Evolutionary conservation across 1,284 basidiomycete species (phyloP), one percentile per base, ranked within the genome.

Genomic region (Leucoagaricus sp.): DNA sequence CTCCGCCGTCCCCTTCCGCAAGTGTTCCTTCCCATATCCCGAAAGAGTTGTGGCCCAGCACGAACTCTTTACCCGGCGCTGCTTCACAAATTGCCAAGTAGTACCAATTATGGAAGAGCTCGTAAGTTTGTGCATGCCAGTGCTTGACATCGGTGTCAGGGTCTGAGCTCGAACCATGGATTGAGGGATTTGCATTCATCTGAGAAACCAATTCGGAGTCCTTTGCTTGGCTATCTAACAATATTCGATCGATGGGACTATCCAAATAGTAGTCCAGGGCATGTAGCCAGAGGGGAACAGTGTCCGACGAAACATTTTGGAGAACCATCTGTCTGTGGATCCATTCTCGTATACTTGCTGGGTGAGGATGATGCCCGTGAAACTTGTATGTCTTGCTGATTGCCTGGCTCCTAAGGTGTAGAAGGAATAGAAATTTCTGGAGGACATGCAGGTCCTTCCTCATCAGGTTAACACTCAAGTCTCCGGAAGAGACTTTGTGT

Each of bases 11-110:
- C n/a, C 8, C 10, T 9, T 42, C 60, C 0, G 21, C 45, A 13
- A 60, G 26, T 5, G 34, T 53, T n/a, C 69, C 69, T 55, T 72
- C 70, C 65, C 65, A 66, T 9, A 72, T 29, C 13, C 68, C 67
- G 46, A 69, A 69, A 6, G 63, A 60, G 26, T 66, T 65, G 36
- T 61, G 21, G 1, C 61, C 58, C 23, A 70, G 42, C n/a, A 69
- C 45, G 25, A 70, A 70, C 46, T 70, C 69, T 31, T 63, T 58
- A 2, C 59, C 64, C 9, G 61, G 56, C 2, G 66, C 63, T 10
- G 65, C 67, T 57, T 66, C 60, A 61, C 67, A 67, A 34, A 71
- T 62, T 26, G 65, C 61, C 9, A 68, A 52, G 51, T 62, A 68
- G 45, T 61, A 58, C n/a, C 19, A 19, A 6, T 61, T 49, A 3